These are phyloP conservation scores for Reutealis trisperma DNA, from an alignment of 345 rosid genomes.

Conservation along the genomic window DNA sequence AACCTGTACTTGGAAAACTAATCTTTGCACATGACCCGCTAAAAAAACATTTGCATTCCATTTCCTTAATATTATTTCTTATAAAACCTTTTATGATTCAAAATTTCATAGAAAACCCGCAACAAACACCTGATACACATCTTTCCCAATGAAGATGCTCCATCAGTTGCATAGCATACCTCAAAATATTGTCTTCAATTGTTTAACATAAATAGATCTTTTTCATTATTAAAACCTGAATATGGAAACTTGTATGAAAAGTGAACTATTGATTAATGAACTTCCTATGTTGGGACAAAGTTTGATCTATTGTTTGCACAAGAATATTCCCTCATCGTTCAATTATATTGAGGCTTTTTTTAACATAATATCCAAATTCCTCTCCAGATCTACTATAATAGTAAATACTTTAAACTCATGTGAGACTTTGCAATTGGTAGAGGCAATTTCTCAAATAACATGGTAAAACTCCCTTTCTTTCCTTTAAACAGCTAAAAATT, in stretches of 20 bases:
- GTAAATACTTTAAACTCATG: no score
- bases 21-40: neutral
- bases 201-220: neutral
- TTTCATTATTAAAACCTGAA: neutral
- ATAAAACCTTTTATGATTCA: neutral
- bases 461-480: neutral
- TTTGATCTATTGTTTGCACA: neutral
- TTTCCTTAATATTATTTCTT: neutral
- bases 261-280: neutral
- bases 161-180: neutral
- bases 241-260: neutral
- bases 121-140: no score
- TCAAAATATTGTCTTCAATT: neutral
- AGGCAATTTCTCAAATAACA: neutral
- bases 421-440: no score
- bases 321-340: neutral
- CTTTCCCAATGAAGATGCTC: neutral
- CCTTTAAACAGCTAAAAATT: neutral
- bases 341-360: neutral
- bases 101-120: neutral
- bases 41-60: no score
- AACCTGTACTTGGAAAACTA: no score
- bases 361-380: neutral
- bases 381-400: no score
- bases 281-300: neutral